Evolutionary conservation across 768 basidiomycete genomes (phyloP), one percentile per base, ranked within the genome.

Genomic region (Leccinellum luteum): DNA sequence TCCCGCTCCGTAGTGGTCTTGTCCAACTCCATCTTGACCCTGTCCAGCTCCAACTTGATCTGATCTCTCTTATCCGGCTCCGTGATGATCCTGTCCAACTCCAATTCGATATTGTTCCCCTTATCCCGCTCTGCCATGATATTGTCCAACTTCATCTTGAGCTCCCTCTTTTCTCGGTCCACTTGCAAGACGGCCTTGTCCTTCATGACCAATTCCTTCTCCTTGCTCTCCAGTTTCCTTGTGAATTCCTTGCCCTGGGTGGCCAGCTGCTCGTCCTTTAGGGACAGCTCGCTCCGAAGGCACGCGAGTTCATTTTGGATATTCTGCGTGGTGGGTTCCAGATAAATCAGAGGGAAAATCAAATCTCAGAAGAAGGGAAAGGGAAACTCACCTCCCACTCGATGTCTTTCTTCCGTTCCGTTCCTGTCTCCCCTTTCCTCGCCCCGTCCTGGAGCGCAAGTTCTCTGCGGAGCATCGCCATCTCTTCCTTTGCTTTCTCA

Each of bases 181-280:
- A 94, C 75, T 19, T 80, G 78, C 12, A 80, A 79, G 60, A 96
- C 90, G 5, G 88, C 86, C 60, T 86, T 86, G 64, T 89, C 87
- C 12, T 54, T 30, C 17, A 9, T 34, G 5, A 13, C 15, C 6
- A 53, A 21, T 31, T 55, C 54, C 31, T 47, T 47, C 7, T 47
- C 21, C 21, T 25, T 47, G 7, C 45, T 34, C 41, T 52, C 32
- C 27, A 48, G 56, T 45, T 12, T 27, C 41, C 15, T 25, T 12
- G 41, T 12, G 5, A 43, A 43, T 43, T 43, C 41, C 19, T 41
- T 41, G n/a, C n/a, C 10, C 38, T 41, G 38, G 38, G n/a, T 19
- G n/a, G 59, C 90, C 89, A 82, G 84, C 53, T 79, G 75, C 55
- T 43, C 41, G 19, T 43, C 19, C 19, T 43, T 43, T 19, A 43